Conservation (phyloP, 371 early-diverging fungal genomes). For the Haplosporangium sp. region DNA sequence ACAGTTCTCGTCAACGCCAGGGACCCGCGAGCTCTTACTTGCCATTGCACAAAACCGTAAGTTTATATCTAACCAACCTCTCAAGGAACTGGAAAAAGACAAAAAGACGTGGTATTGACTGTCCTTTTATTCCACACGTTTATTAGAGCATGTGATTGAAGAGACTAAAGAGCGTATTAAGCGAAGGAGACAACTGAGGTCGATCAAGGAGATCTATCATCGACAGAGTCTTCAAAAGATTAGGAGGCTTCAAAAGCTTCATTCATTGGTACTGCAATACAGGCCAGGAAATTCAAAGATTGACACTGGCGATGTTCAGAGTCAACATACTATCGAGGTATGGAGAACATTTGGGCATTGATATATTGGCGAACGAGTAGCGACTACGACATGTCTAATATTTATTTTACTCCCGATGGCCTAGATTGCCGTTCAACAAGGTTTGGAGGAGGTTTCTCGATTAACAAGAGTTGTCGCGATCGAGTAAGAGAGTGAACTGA, state of each 20-base stretch:
- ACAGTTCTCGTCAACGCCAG: not conserved
- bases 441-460: slow-evolving; percentile 4
- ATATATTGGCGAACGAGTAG: no score
- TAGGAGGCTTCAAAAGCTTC: slow-evolving; percentile 14
- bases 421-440: slow-evolving; percentile 9
- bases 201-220: slow-evolving; percentile 24
- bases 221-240: slow-evolving; percentile 19
- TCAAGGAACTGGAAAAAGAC: not conserved
- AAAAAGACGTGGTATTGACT: not conserved
- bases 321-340: slow-evolving; percentile 17
- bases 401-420: not conserved
- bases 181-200: slow-evolving; percentile 23
- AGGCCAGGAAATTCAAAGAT: not conserved
- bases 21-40: slow-evolving; percentile 19
- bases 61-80: not conserved
- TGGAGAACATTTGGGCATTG: not conserved
- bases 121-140: not conserved
- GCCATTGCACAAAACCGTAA: slow-evolving; percentile 37
- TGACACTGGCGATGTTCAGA: not conserved
- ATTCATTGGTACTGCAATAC: slow-evolving; percentile 5
- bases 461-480: slow-evolving; percentile 6
- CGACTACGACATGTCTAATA: no score
- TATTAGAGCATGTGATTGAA: slow-evolving; percentile 31
- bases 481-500: slow-evolving; percentile 10
- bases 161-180: slow-evolving; percentile 30